A percentile compares a stretch with the other conserved stretches of the same genome.
These are phyloP conservation scores for Fraxinus pennsylvanica DNA, from an alignment of 257 asterid species.

Conservation along the genomic window DNA sequence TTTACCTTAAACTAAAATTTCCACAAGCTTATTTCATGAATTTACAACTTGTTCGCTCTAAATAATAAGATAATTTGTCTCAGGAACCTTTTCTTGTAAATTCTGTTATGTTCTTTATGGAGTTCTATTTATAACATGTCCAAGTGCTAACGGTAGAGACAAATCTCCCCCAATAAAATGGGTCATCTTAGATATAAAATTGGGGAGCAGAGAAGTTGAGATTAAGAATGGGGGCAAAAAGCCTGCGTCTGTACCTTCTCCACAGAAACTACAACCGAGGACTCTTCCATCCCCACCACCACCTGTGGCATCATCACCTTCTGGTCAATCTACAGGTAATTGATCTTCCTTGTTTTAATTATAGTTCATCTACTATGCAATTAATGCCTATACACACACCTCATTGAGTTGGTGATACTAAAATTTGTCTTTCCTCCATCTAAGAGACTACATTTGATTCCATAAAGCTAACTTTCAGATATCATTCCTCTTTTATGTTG, in stretches of 20 bases:
- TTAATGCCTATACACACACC: not conserved
- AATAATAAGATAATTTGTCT: not conserved
- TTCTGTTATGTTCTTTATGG: constrained; percentile 8
- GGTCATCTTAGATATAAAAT: constrained; percentile 37
- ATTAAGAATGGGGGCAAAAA: constrained; percentile 37
- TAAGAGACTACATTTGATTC: not conserved
- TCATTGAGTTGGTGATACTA: constrained; percentile 8
- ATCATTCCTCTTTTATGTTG: not conserved
- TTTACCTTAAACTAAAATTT: not conserved
- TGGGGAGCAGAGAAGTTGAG: constrained; percentile 43
- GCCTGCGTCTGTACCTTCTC: constrained; percentile 37
- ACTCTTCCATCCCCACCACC: constrained; percentile 33
- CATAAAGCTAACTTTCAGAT: not conserved
- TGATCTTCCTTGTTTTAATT: constrained; percentile 11
- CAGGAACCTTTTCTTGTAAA: not conserved
- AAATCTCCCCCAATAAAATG: not conserved
- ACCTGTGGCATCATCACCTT: constrained; percentile 34
- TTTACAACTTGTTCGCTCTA: not conserved
- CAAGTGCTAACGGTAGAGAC: not conserved
- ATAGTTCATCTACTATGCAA: constrained; percentile 4
- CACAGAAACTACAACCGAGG: constrained; percentile 41
- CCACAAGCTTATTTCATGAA: not conserved
- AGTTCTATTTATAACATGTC: not conserved
- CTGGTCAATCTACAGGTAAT: constrained; percentile 44
- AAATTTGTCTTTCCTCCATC: constrained; percentile 4